Conservation (phyloP, 2,329 filamentous ascomycete species). For the Pseudocercospora cruenta region DNA sequence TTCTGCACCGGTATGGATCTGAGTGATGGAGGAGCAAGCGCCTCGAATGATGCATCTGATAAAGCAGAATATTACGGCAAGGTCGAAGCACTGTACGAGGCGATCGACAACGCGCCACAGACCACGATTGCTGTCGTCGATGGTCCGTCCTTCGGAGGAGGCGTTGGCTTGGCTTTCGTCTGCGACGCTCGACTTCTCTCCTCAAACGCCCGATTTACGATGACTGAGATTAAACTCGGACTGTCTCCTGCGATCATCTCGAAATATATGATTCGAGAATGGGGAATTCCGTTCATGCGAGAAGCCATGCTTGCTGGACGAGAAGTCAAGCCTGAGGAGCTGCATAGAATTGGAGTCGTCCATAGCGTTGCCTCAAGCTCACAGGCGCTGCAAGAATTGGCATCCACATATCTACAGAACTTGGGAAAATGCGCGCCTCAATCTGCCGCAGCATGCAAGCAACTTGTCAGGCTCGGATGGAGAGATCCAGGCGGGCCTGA, state of each 20-base stretch:
- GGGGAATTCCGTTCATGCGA: slow-evolving; percentile 23
- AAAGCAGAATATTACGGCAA: slow-evolving; percentile 23
- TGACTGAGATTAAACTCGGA: slow-evolving; percentile 29
- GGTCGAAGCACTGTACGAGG: slow-evolving; percentile 22
- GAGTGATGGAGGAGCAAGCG: slow-evolving; percentile 14
- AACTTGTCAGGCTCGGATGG: slow-evolving; percentile 25
- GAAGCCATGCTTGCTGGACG: slow-evolving; percentile 26
- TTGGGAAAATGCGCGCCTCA: slow-evolving; percentile 24
- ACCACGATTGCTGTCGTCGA: slow-evolving; percentile 26
- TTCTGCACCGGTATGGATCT: slow-evolving; percentile 33
- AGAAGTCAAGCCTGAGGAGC: slow-evolving; percentile 21
- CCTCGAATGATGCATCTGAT: slow-evolving; percentile 13
- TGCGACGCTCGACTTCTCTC: slow-evolving; percentile 28
- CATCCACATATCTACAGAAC: slow-evolving; percentile 14
- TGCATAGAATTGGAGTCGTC: slow-evolving; percentile 21
- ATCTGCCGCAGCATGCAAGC: slow-evolving; percentile 21
- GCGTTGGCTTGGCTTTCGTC: slow-evolving; percentile 27
- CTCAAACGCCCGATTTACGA: slow-evolving; percentile 20
- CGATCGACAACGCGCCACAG: slow-evolving; percentile 27
- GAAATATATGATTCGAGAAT: slow-evolving; percentile 27
- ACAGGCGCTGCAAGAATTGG: slow-evolving; percentile 5
- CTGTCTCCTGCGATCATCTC: slow-evolving; percentile 30
- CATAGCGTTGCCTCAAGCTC: slow-evolving; percentile 15
- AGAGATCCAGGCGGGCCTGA: slow-evolving; percentile 18
- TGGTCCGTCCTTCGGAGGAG: slow-evolving; percentile 25